Percentiles rank a stretch among this genome's conserved stretches.
These are phyloP conservation scores for Phytophthora chlamydospora DNA, from an alignment of 352 stramenopile species.

Conservation along the genomic window DNA sequence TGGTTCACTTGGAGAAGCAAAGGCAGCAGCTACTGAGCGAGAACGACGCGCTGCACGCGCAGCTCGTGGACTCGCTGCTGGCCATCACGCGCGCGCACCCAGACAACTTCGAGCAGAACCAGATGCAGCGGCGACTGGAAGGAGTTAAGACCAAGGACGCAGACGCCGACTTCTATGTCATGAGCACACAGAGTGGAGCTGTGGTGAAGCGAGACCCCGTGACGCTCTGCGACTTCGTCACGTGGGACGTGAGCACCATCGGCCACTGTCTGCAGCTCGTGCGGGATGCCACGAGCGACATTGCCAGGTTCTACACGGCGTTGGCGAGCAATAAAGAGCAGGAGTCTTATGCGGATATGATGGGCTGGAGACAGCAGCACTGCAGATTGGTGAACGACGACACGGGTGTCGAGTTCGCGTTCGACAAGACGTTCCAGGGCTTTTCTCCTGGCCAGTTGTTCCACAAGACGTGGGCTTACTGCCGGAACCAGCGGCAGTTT, in stretches of 20 bases:
- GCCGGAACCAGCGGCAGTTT: slow-evolving; percentile 35
- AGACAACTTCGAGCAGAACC: slow-evolving; percentile 29
- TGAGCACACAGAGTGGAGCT: not conserved
- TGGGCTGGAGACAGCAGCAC: slow-evolving; percentile 35
- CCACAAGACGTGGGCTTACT: slow-evolving; percentile 38
- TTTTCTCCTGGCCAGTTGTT: slow-evolving; percentile 30
- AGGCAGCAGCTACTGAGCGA: slow-evolving; percentile 32
- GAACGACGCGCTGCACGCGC: slow-evolving; percentile 35
- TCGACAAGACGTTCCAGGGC: slow-evolving; percentile 31
- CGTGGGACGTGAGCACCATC: slow-evolving; percentile 37
- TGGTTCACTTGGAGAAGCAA: slow-evolving; percentile 32
- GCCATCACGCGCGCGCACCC: slow-evolving; percentile 36
- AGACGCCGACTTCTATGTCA: slow-evolving; percentile 22
- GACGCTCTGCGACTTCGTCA: slow-evolving; percentile 47
- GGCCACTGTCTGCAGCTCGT: slow-evolving; percentile 41
- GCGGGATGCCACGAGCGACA: slow-evolving; percentile 29
- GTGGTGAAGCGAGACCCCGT: slow-evolving; percentile 26
- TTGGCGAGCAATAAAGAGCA: not conserved
- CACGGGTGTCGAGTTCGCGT: slow-evolving; percentile 38
- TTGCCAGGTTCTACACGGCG: slow-evolving; percentile 30
- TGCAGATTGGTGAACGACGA: slow-evolving; percentile 17
- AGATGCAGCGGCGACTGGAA: slow-evolving; percentile 12
- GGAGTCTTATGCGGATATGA: slow-evolving; percentile 19
- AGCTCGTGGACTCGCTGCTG: slow-evolving; percentile 39
- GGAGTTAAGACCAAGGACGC: not conserved